Evolutionary conservation across 805 yeast genomes (phyloP), one percentile per base, ranked within the genome.

Genomic region (Suhomyces kilbournensis): DNA sequence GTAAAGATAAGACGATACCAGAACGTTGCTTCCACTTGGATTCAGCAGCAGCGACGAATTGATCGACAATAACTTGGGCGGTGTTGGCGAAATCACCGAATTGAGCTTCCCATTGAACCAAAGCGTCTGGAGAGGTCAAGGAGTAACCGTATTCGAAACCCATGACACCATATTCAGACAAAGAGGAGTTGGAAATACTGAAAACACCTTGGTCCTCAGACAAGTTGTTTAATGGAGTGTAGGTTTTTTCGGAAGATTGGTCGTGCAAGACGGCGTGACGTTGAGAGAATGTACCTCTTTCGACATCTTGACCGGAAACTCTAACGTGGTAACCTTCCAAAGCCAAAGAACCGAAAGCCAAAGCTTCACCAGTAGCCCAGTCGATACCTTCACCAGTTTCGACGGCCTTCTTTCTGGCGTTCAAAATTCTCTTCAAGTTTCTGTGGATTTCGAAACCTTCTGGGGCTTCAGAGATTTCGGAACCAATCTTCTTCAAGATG

Each of bases 11-110:
- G 38, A 94, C 96, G 54, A 94, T 70, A 71, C 99, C 99, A 12
- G 97, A 90, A 77, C 99, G 88, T 81, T 94, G 99, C 71, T 90
- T 88, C 99, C 99, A 94, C 78, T 94, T 94, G 61, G 92, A 83
- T 78, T 94, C 99, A 71, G 96, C 99, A 69, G 92, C 90, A 44
- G 97, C 88, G 68, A 94, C 83, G 71, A 94, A 94, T 79, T 94
- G 99, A 74, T 94, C 99, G 63, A 90, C 81, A 63, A 94, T 88
- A 58, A 94, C 98, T 79, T 94, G 99, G 17, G 97, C 99, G 61
- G 98, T 94, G 82, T 94, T 94, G 66, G 99, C 99, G 67, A 94
- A 94, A 78, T 94, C 99, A 83, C 99, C 99, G 65, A 94, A 94
- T 80, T 94, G 99, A 53, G 98, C 99, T 78, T 94, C 99, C 99